Percentiles rank a stretch among this genome's conserved stretches.
Evolutionary conservation across 495 filamentous ascomycete species (phyloP).

Genomic region (Cetradonia linearis): DNA sequence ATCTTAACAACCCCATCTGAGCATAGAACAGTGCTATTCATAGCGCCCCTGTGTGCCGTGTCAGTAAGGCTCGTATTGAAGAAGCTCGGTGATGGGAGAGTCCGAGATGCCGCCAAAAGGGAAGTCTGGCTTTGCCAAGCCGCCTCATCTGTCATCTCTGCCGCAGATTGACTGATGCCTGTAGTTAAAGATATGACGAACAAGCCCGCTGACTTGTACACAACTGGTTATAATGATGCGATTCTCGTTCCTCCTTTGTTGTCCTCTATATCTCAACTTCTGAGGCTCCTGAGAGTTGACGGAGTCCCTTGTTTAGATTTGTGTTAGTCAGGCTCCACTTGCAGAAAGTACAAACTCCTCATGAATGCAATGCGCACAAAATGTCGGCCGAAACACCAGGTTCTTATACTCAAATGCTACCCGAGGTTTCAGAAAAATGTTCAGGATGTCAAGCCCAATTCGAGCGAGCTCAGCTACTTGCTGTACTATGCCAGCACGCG

Average conservation of each 20-base stretch:
- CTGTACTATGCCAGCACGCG: constrained; percentile 92
- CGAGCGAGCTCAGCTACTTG: constrained; percentile 87
- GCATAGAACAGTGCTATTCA: background rate
- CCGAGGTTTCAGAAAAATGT: constrained; percentile 80
- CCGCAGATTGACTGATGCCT: background rate
- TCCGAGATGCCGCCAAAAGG: background rate
- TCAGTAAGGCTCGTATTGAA: background rate
- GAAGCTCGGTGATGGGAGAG: background rate
- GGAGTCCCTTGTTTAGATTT: background rate
- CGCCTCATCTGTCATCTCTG: background rate
- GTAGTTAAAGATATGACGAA: background rate
- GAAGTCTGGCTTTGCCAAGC: background rate
- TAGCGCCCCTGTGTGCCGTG: background rate
- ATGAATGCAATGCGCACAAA: constrained; percentile 55
- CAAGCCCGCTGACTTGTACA: background rate
- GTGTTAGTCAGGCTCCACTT: background rate
- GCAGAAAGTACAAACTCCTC: background rate
- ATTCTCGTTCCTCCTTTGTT: background rate
- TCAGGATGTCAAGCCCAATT: constrained; percentile 82
- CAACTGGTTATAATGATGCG: background rate
- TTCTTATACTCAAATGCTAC: constrained; percentile 87
- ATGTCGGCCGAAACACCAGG: constrained; percentile 82
- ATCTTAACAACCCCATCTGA: background rate
- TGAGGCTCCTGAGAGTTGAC: background rate
- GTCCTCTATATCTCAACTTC: background rate